Evolutionary conservation across 148 eudicot species (phyloP).

Genomic region (Drosera capensis): DNA sequence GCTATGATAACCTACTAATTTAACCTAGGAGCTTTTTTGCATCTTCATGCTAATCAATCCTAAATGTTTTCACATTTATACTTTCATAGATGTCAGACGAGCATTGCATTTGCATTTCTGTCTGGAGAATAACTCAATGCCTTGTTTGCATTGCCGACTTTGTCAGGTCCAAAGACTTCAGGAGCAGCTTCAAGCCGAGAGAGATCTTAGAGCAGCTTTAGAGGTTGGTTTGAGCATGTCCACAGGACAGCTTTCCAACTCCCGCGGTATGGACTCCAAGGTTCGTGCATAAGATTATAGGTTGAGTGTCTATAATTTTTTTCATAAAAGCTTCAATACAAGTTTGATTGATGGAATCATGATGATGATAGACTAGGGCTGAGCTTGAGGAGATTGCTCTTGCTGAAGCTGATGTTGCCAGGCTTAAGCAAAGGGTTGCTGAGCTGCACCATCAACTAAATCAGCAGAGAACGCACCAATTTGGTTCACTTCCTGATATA

Average conservation of each 20-base stretch:
- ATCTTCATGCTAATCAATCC: not conserved
- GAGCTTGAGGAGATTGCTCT: constrained; percentile 99
- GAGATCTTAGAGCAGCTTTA: constrained; percentile 91
- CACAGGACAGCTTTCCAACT: constrained; percentile 60
- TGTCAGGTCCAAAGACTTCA: constrained; percentile 85
- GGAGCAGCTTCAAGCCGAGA: constrained; percentile 97
- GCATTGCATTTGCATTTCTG: no score
- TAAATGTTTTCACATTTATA: no score
- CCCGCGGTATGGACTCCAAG: constrained; percentile 92
- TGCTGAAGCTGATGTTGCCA: constrained; percentile 97
- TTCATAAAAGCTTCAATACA: not conserved
- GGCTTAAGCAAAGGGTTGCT: constrained; percentile 92
- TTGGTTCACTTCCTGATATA: constrained; percentile 61
- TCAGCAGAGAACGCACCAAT: constrained; percentile 91
- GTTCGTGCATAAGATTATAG: constrained; percentile 19
- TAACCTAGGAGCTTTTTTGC: not conserved
- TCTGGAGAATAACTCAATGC: not conserved
- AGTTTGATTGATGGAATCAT: constrained; percentile 2
- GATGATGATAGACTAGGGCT: constrained; percentile 59
- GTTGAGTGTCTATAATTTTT: not conserved
- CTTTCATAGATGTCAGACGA: no score
- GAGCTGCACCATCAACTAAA: constrained; percentile 92
- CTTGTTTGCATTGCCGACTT: not conserved
- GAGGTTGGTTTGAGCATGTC: constrained; percentile 99
- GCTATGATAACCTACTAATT: no score